Evolutionary conservation across 1,139 yeast species (phyloP).

Genomic region (Taphrina wiesneri): DNA sequence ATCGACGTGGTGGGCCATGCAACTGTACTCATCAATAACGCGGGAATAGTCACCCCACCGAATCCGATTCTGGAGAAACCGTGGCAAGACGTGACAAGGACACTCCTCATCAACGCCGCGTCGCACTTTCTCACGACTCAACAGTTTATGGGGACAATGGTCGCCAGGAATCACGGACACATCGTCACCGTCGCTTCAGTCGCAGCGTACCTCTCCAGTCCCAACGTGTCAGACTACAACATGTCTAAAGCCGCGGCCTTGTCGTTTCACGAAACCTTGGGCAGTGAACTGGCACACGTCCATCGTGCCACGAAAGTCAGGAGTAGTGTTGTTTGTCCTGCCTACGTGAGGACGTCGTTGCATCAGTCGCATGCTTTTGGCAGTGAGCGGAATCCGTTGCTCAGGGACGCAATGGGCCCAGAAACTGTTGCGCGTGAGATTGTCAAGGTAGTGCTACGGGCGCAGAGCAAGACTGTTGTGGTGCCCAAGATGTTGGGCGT

Average conservation of each 20-base stretch:
- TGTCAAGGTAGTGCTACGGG: neutral
- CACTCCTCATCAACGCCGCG: conserved; percentile 59
- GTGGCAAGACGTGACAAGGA: conserved; percentile 42
- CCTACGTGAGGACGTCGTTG: conserved; percentile 2
- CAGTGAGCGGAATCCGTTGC: neutral
- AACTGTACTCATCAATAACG: conserved; percentile 68
- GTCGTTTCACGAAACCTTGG: conserved; percentile 16
- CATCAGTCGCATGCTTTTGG: neutral
- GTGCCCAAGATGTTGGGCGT: neutral
- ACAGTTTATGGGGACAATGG: conserved; percentile 48
- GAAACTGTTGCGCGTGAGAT: neutral
- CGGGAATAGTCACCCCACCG: conserved; percentile 58
- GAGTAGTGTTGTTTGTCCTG: conserved; percentile 10
- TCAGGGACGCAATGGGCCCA: neutral
- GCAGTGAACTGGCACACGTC: conserved; percentile 6
- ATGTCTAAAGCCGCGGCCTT: conserved; percentile 27
- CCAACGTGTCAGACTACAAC: conserved; percentile 50
- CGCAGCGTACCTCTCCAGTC: conserved; percentile 71
- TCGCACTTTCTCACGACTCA: conserved; percentile 59
- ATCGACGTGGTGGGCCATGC: conserved; percentile 47
- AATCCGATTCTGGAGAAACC: conserved; percentile 48
- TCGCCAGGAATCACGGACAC: conserved; percentile 49
- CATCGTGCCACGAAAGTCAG: conserved; percentile 8
- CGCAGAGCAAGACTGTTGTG: neutral
- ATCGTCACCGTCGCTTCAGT: conserved; percentile 68